Evolutionary conservation across 2,329 filamentous ascomycete genomes (phyloP), one percentile per base, ranked within the genome.

Genomic region (Pseudonectria buxi): DNA sequence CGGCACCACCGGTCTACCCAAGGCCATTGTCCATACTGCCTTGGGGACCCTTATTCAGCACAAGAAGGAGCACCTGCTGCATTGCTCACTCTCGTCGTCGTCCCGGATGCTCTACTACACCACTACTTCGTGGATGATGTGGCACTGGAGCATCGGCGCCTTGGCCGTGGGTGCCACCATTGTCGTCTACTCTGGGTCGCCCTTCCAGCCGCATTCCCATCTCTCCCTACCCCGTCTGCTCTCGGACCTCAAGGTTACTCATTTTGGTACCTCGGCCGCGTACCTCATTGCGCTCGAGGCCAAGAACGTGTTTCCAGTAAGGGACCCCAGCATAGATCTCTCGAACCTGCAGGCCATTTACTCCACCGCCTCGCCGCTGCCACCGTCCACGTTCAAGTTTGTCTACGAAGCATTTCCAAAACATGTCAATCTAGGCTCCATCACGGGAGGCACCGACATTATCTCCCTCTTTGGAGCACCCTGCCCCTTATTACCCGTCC

Each of bases 71-170:
- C 89, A 94, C 56, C 74, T 83, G 30, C 70, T 96, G 3, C 90
- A 96, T 57, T 86, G 84, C 57, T 87, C 88, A 14, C 78, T 98
- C 44, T 71, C 73, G 7, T 73, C 81, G 0, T 67, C 70, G 3
- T 86, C 88, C 28, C 75, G 82, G 14, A 72, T 95, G 54, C 85
- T 95, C 60, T 95, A 95, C 66, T 95, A 89, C 65, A 95, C 88
- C 1, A 95, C 89, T 4, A 88, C 83, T 10, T 94, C 87, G 0
- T 95, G 89, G 92, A 96, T 98, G 89, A 96, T 96, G 90, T 95
- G 89, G 88, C 90, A 96, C 59, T 96, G 90, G 89, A 81, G 89
- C 27, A 76, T 95, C 14, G 90, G 86, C 1, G 86, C 82, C 6
- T 77, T 96, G 4, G 85, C 89, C 9, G 81, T 78, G 22, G 90